Percentiles rank a stretch among this genome's conserved stretches.
Conservation (phyloP, 768 basidiomycete genomes). For the Suillus subluteus region DNA sequence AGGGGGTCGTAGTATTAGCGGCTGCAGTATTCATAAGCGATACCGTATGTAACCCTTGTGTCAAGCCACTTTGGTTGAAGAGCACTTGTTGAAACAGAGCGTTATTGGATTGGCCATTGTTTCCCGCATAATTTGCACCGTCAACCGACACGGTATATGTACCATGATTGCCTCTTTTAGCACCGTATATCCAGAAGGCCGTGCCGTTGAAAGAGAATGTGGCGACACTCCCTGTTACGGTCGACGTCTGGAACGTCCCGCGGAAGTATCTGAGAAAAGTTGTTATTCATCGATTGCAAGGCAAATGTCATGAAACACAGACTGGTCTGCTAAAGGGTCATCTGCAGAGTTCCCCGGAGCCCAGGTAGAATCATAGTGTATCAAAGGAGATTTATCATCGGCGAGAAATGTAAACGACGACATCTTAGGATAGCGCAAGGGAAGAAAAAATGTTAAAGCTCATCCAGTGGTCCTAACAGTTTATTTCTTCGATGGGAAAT, state of each 20-base stretch:
- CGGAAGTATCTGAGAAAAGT: conserved; percentile 37
- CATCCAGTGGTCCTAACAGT: background rate
- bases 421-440: conserved; percentile 18
- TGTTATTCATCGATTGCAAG: background rate
- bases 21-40: conserved; percentile 34
- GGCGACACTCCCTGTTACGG: conserved; percentile 35
- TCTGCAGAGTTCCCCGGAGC: conserved; percentile 17
- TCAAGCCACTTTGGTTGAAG: conserved; percentile 40
- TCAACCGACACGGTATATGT: conserved; percentile 48
- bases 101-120: conserved; percentile 32
- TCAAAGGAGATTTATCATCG: conserved; percentile 39
- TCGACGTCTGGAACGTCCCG: conserved; percentile 44
- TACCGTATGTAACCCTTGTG: conserved; percentile 41
- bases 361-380: conserved; percentile 32
- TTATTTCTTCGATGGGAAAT: no score
- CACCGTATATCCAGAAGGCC: conserved; percentile 52
- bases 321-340: conserved; percentile 24
- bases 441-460: background rate
- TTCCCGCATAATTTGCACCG: conserved; percentile 26
- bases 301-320: background rate
- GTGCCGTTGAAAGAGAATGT: conserved; percentile 54
- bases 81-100: conserved; percentile 44
- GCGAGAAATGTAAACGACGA: conserved; percentile 28
- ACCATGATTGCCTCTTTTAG: conserved; percentile 52
- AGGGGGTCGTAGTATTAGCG: conserved; percentile 7